phyloP scores from a whole-genome alignment of 345 rosid species.

The Sonneratia caseolaris region DNA sequence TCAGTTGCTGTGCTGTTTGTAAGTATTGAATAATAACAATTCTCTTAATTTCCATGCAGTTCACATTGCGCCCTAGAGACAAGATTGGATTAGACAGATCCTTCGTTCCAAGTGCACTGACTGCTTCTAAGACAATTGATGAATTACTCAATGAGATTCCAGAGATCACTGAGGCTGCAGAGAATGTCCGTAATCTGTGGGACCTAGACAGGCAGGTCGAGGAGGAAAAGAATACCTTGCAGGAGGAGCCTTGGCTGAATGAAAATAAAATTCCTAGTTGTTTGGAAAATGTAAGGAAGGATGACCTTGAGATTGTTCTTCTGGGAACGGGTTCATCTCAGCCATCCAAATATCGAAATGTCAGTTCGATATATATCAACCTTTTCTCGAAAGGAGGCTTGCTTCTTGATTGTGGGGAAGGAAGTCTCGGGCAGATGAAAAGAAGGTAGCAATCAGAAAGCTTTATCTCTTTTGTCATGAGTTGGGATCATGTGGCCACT shows the following conservation, averaged over 20 bases:
- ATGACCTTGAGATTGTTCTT: constrained; percentile 85
- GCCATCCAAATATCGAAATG: constrained; percentile 92
- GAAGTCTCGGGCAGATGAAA: constrained; percentile 87
- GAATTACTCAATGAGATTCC: constrained; percentile 67
- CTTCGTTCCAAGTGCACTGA: constrained; percentile 34
- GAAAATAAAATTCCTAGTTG: constrained; percentile 54
- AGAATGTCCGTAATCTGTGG: constrained; percentile 48
- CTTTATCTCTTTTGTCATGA: not conserved
- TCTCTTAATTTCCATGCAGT: constrained; percentile 29
- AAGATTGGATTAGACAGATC: constrained; percentile 73
- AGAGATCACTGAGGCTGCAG: constrained; percentile 52
- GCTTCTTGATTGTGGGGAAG: constrained; percentile 92
- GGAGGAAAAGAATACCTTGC: constrained; percentile 12
- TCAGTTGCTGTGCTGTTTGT: not conserved
- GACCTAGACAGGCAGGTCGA: constrained; percentile 19
- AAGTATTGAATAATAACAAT: no score
- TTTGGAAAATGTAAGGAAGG: constrained; percentile 64
- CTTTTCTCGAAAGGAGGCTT: constrained; percentile 70
- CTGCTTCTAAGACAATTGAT: constrained; percentile 40
- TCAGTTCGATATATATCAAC: constrained; percentile 63
- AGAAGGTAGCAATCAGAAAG: constrained; percentile 41
- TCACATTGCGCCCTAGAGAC: constrained; percentile 81
- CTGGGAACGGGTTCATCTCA: constrained; percentile 97
- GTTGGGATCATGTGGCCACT: no score
- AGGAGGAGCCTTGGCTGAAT: constrained; percentile 56